Evolutionary conservation across 768 basidiomycete genomes (phyloP).

Genomic region (Boletus subparvulus): DNA sequence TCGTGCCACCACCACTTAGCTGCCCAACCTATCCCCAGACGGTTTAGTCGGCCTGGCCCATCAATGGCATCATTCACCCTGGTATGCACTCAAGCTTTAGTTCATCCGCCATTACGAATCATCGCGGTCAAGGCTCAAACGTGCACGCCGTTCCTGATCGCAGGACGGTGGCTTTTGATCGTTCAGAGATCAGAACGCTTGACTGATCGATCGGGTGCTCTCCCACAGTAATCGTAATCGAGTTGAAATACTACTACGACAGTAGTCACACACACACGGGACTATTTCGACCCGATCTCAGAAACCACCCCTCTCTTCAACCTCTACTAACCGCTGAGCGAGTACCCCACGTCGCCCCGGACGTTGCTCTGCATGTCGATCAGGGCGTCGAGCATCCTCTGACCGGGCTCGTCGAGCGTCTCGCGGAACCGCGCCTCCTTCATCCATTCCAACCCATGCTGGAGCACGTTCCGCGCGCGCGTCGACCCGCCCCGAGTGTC

Average conservation of each 20-base stretch:
- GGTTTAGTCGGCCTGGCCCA: too few relatives aligned
- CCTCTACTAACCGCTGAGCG: constrained; percentile 37
- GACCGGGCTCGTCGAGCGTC: constrained; percentile 45
- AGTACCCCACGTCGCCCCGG: constrained; percentile 49
- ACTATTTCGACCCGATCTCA: not conserved
- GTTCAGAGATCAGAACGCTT: too few relatives aligned
- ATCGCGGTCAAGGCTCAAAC: too few relatives aligned
- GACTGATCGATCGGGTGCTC: not conserved
- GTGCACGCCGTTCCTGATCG: too few relatives aligned
- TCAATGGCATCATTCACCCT: too few relatives aligned
- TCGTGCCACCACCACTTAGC: too few relatives aligned
- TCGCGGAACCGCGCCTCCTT: constrained; percentile 47
- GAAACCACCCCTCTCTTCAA: too few relatives aligned
- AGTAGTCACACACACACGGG: not conserved
- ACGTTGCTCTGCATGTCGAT: constrained; percentile 49
- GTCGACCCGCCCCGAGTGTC: constrained; percentile 57
- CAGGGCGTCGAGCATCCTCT: constrained; percentile 59
- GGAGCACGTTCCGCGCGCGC: constrained; percentile 71
- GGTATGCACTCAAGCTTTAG: too few relatives aligned
- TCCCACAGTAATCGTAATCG: too few relatives aligned
- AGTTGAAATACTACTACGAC: not conserved
- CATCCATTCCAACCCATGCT: constrained; percentile 76
- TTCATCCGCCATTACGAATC: too few relatives aligned
- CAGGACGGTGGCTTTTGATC: too few relatives aligned
- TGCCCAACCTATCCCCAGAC: too few relatives aligned